Percentiles rank a stretch among this genome's conserved stretches.
These are phyloP conservation scores for Scalesia atractyloides DNA, from an alignment of 129 eudicot genomes.

Conservation along the genomic window DNA sequence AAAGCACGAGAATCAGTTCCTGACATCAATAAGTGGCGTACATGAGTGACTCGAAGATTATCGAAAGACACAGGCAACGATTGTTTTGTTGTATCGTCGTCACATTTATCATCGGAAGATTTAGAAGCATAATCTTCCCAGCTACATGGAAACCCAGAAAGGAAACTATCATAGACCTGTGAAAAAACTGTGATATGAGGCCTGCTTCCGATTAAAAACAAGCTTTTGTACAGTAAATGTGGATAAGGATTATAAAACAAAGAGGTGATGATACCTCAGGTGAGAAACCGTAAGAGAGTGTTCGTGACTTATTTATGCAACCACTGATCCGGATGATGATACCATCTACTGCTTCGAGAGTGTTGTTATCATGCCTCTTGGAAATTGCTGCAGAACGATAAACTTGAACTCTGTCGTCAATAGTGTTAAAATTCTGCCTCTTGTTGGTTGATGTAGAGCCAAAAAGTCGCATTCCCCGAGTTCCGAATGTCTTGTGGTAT, in stretches of 20 bases:
- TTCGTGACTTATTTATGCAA: conserved; percentile 42
- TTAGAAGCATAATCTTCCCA: conserved; percentile 57
- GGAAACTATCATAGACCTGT: conserved; percentile 57
- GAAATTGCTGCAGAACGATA: conserved; percentile 37
- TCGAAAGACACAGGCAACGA: conserved; percentile 26
- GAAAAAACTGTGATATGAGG: conserved; percentile 9
- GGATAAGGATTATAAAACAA: neutral
- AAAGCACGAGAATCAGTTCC: conserved; percentile 32
- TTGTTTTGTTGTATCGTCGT: neutral
- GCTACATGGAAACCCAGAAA: conserved; percentile 56
- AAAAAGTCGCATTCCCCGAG: conserved; percentile 32
- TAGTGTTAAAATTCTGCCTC: neutral
- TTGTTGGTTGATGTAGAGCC: conserved; percentile 29
- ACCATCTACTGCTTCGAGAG: conserved; percentile 63
- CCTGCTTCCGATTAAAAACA: neutral
- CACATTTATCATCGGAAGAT: conserved; percentile 25
- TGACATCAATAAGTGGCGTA: conserved; percentile 44
- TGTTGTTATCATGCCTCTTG: conserved; percentile 40
- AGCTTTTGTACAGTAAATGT: neutral
- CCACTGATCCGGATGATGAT: conserved; percentile 48
- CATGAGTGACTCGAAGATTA: conserved; percentile 41
- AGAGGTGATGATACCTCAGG: conserved; percentile 42
- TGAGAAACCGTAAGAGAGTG: conserved; percentile 60
- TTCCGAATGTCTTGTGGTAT: conserved; percentile 20
- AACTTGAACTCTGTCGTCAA: conserved; percentile 23